phyloP scores from a whole-genome alignment of 352 stramenopile genomes.

The Phytopythium montanum region DNA sequence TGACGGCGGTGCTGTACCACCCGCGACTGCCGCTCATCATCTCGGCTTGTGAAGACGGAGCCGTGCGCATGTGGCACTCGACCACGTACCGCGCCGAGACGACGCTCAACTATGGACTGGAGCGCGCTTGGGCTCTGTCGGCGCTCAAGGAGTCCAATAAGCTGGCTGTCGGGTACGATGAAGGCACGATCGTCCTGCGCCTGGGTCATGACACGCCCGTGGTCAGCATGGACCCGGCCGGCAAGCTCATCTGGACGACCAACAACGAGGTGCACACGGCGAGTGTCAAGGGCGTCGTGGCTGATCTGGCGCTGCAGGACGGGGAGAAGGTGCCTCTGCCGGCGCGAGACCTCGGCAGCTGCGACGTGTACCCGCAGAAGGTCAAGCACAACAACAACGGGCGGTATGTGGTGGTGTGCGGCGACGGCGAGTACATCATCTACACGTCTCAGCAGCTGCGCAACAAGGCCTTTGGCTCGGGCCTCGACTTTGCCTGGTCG shows the following conservation, averaged over 20 bases:
- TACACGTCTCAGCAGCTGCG: slow-evolving; percentile 96
- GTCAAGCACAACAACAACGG: slow-evolving; percentile 99
- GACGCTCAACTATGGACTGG: slow-evolving; percentile 99
- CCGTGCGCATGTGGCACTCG: slow-evolving; percentile 91
- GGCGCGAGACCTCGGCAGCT: slow-evolving; percentile 94
- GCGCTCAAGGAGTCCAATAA: slow-evolving; percentile 86
- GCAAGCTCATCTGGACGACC: slow-evolving; percentile 97
- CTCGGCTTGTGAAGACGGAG: slow-evolving; percentile 96
- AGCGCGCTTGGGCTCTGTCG: slow-evolving; percentile 95
- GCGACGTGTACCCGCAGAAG: slow-evolving; percentile 97
- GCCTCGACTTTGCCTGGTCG: slow-evolving; percentile 98
- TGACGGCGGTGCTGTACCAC: slow-evolving; percentile 98
- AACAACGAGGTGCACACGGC: slow-evolving; percentile 98
- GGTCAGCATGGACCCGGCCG: slow-evolving; percentile 96
- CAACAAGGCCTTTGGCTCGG: slow-evolving; percentile 96
- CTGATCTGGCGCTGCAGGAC: slow-evolving; percentile 74
- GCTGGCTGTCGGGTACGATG: slow-evolving; percentile 94
- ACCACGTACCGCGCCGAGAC: slow-evolving; percentile 97
- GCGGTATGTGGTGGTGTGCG: slow-evolving; percentile 97
- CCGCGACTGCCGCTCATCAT: slow-evolving; percentile 98
- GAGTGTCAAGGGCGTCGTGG: slow-evolving; percentile 87
- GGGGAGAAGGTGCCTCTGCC: slow-evolving; percentile 86
- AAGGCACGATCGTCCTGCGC: slow-evolving; percentile 95
- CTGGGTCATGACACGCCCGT: slow-evolving; percentile 97
- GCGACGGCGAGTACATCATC: slow-evolving; percentile 99